Percentiles rank a stretch among this genome's conserved stretches.
Conservation (phyloP, 2,329 filamentous ascomycete species). For the Botrytis cinerea region DNA sequence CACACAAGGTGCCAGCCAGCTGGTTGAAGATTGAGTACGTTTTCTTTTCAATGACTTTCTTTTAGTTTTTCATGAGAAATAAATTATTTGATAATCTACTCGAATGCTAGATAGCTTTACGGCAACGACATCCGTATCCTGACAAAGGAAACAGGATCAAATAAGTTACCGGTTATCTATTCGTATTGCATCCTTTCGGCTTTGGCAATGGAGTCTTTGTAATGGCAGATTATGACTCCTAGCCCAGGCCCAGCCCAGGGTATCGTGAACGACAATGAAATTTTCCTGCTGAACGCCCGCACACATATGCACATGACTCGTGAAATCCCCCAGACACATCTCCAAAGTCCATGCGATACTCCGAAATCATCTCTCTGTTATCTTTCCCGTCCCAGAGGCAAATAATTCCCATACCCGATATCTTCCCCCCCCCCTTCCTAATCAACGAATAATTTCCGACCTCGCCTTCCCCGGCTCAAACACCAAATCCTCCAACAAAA, state of each 20-base stretch:
- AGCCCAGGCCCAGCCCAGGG: not conserved
- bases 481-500: not conserved
- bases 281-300: not conserved
- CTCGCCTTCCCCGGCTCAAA: not conserved
- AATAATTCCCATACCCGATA: not conserved
- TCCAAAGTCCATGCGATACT: not conserved
- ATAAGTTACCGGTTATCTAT: too few relatives aligned
- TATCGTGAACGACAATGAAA: not conserved
- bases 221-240: not conserved
- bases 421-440: too few relatives aligned
- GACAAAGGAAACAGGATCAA: not conserved
- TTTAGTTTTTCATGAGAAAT: not conserved
- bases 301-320: not conserved
- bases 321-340: not conserved
- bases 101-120: not conserved
- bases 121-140: not conserved
- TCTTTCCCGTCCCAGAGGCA: not conserved
- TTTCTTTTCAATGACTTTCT: fast-evolving
- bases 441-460: not conserved
- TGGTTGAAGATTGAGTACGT: too few relatives aligned
- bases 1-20: too few relatives aligned
- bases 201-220: not conserved
- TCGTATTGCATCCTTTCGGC: not conserved
- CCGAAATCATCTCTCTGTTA: not conserved
- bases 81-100: not conserved